A percentile compares a stretch with the other conserved stretches of the same genome.
Conservation (phyloP, 176 grass and related monocot species). For the Microstegium vimineum region DNA sequence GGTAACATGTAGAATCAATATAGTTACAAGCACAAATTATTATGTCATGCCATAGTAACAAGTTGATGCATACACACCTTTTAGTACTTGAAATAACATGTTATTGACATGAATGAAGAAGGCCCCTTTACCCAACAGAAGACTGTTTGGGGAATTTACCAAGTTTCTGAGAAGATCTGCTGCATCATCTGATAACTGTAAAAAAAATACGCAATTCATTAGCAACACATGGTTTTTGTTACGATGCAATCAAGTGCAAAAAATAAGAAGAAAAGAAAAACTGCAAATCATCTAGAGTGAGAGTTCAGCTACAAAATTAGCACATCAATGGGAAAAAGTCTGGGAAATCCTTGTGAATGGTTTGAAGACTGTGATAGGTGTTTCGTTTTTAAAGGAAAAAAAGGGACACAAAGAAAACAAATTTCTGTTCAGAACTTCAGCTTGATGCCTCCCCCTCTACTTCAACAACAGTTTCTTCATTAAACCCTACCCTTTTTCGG, state of each 20-base stretch:
- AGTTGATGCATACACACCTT: slow-evolving; percentile 50
- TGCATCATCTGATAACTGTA: slow-evolving; percentile 72
- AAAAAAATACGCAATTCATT: slow-evolving; percentile 16
- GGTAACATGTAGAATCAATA: not conserved
- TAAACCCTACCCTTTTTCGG: not conserved
- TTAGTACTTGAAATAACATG: slow-evolving; percentile 74
- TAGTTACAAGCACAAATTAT: not conserved
- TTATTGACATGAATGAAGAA: slow-evolving; percentile 87
- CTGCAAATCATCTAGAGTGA: not conserved
- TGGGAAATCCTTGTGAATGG: not conserved
- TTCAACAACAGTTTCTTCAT: not conserved
- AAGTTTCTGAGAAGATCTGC: slow-evolving; percentile 58
- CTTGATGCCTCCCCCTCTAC: no score
- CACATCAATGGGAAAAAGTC: not conserved
- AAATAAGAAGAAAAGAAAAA: not conserved
- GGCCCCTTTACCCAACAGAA: slow-evolving; percentile 74
- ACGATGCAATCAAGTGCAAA: not conserved
- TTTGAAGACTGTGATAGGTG: not conserved
- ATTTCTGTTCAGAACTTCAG: not conserved
- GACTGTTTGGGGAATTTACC: slow-evolving; percentile 79
- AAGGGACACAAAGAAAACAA: not conserved
- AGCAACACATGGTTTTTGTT: not conserved
- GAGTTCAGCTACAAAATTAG: not conserved
- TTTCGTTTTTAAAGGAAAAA: not conserved
- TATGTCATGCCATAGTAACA: slow-evolving; percentile 10